Base-by-base conservation (phyloP, 306 rosid genomes). In the Ormosia semicastrata region DNA sequence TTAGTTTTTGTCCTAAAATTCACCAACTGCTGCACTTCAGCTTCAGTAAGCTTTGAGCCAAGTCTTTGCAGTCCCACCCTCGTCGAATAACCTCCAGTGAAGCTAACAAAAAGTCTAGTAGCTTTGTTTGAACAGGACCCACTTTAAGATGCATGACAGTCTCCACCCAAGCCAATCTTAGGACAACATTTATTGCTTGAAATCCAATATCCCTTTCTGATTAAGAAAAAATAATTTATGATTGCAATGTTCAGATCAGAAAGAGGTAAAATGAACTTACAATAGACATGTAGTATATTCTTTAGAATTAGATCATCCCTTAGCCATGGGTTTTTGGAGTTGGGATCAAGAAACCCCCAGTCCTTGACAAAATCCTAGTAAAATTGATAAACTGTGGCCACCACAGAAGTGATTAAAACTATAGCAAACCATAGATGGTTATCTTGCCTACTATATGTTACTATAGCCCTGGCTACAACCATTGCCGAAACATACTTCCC, bases 331-430 rank as follows among this genome's bases (percentile, higher is more conserved):
- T 96, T 93, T 57, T 53, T 90, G 37, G 98, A 93, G 60, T 91
- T 89, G 0, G 66, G 85, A 54, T 93, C 77, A 53, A 96, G 75
- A 76, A 96, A 77, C 0, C 99, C 99, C 99, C 99, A 96, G 50
- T 96, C 99, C 88, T 50, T 91, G 39, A 84, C 94, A 78, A 96
- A 96, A 76, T 96, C 99, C 99, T 98, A 96, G 77, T 93, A 96
- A 66, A 92, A 66, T 77, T 92, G 99, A 77, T 96, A 96, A 8
- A 88, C 8, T 39, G 99, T 96, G 5, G 99, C 97, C 70, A 83
- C 72, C 36, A 75, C 88, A 46, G 97, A 96, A 36, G 97, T 89
- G 78, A 89, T 66, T 72, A 92, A 67, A 52, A 89, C 94, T 3
- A 91, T 52, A 33, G 77, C 75, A 71, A 92, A 78, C 99, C 94